Evolutionary conservation across 164 flowering plant species (phyloP).

Genomic region (Sextonia rubra): DNA sequence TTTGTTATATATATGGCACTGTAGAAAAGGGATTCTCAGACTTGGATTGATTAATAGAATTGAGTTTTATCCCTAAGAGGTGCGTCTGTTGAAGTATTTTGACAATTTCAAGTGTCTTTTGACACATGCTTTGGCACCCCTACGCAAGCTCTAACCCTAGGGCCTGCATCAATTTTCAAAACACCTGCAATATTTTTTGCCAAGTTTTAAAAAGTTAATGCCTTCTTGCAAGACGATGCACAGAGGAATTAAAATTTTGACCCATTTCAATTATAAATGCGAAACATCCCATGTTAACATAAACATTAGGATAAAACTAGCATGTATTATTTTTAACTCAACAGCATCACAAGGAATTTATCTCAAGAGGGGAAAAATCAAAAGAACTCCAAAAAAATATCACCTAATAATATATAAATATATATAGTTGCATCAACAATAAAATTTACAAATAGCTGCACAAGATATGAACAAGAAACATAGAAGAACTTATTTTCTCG

Average conservation of each 20-base stretch:
- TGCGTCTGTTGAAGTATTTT: too few species aligned
- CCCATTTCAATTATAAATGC: neutral
- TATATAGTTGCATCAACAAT: neutral
- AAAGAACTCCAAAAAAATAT: neutral
- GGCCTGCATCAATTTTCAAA: neutral
- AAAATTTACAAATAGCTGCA: neutral
- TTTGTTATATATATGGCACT: too few species aligned
- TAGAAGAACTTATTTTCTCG: neutral
- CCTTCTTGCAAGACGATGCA: neutral
- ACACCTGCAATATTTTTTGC: neutral
- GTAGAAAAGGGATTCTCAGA: too few species aligned
- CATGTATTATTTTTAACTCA: too few species aligned
- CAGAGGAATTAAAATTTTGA: neutral
- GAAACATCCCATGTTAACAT: neutral
- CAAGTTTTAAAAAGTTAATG: neutral
- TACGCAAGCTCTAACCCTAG: too few species aligned
- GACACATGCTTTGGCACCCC: too few species aligned
- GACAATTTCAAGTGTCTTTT: too few species aligned
- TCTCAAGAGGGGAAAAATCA: neutral
- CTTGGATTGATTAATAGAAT: too few species aligned
- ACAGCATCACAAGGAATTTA: too few species aligned
- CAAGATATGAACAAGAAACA: neutral
- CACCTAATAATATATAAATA: neutral
- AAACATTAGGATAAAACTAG: neutral
- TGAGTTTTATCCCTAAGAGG: too few species aligned